Evolutionary conservation across 257 asterid species (phyloP).

Genomic region (Nicotiana sylvestris): DNA sequence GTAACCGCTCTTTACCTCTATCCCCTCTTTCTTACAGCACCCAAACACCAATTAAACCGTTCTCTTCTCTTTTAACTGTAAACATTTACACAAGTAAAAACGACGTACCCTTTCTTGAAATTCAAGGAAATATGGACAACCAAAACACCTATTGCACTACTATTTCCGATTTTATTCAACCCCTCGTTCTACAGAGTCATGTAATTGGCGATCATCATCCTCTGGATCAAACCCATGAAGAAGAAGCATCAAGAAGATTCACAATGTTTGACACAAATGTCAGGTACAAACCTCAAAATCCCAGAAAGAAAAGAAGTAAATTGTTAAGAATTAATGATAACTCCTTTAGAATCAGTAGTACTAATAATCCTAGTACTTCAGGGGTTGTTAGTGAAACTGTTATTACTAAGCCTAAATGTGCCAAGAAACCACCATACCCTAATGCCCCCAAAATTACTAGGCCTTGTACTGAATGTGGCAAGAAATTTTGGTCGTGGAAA

Average conservation of each 20-base stretch:
- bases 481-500: conserved; percentile 69
- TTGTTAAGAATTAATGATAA: conserved; percentile 20
- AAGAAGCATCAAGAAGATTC: neutral
- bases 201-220: conserved; percentile 3
- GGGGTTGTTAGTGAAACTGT: neutral
- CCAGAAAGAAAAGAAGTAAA: conserved; percentile 51
- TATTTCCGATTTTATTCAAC: neutral
- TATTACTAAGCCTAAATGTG: conserved; percentile 26
- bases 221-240: neutral
- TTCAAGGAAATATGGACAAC: neutral
- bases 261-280: neutral
- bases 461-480: conserved; percentile 86
- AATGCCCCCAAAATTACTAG: conserved; percentile 50
- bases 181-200: neutral
- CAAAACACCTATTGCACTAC: neutral
- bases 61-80: neutral
- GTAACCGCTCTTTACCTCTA: conserved; percentile 9
- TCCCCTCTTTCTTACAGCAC: conserved; percentile 9
- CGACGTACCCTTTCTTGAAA: neutral
- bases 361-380: neutral
- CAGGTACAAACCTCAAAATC: conserved; percentile 24
- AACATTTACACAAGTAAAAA: no score
- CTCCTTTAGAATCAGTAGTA: neutral
- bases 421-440: conserved; percentile 43
- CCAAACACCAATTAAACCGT: neutral